phyloP scores from a whole-genome alignment of 2,329 filamentous ascomycete species.

The Domatiomyces catenatus region DNA sequence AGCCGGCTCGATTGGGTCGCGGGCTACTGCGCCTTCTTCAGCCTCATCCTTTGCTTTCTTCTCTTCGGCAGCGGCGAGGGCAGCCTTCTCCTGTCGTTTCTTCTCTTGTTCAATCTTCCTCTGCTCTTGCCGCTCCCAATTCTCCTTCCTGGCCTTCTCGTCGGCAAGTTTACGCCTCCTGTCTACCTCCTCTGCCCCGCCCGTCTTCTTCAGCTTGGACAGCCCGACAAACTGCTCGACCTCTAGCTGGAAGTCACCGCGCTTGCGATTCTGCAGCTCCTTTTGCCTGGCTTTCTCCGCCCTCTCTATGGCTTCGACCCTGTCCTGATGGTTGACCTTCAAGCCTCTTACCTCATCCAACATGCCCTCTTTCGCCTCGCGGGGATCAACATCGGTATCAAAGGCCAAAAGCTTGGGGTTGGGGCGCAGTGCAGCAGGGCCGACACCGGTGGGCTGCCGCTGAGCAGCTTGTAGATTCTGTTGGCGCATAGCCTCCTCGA shows the following conservation, averaged over 20 bases:
- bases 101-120: constrained; percentile 35
- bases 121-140: constrained; percentile 39
- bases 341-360: constrained; percentile 85
- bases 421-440: constrained; percentile 27
- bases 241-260: constrained; percentile 71
- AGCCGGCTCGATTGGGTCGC: no score
- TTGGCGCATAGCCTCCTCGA: constrained; percentile 96
- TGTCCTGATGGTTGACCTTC: constrained; percentile 83
- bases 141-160: constrained; percentile 68
- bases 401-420: constrained; percentile 29
- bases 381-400: constrained; percentile 48
- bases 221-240: constrained; percentile 73
- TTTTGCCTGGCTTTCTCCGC: constrained; percentile 82
- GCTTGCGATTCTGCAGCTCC: constrained; percentile 61
- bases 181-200: constrained; percentile 88
- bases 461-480: constrained; percentile 56
- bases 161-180: constrained; percentile 70
- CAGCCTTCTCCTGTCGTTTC: constrained; percentile 15
- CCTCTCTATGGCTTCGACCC: constrained; percentile 91
- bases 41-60: neutral
- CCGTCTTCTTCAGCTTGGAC: constrained; percentile 87
- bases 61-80: constrained; percentile 7
- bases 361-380: constrained; percentile 75
- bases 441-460: constrained; percentile 18
- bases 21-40: constrained; percentile 3